Evolutionary conservation across 345 rosid species (phyloP), one percentile per base, ranked within the genome.

Genomic region (Luvunga scandens): DNA sequence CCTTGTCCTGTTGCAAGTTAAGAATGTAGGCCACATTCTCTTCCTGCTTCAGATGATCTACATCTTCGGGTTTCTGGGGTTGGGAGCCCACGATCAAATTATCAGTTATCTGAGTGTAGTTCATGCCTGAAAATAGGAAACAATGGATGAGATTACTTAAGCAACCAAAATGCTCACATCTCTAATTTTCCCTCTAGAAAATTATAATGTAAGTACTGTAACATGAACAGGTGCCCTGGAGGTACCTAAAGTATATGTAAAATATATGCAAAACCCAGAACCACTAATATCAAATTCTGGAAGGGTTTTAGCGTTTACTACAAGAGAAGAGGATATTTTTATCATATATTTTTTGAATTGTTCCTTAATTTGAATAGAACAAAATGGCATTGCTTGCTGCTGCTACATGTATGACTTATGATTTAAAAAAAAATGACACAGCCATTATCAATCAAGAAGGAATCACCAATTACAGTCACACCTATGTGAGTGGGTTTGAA

Each of bases 11-110:
- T 87, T 95, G 98, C 89, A 95, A 83, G 83, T 91, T 95, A 67
- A 95, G 87, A 83, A 95, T 87, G 87, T 90, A 95, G 67, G 97
- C 97, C 81, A 95, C 95, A 48, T 89, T 86, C 87, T 95, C 91
- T 78, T 89, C 85, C 25, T 84, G 71, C 78, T 87, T 95, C 80
- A 92, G 83, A 83, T 92, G 95, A 77, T 88, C 92, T 66, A 95
- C 87, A 66, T 95, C 98, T 84, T 90, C 91, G 0, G 93, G 92
- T 62, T 89, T 93, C 86, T 92, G 98, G 22, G 98, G 98, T 87
- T 93, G 98, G 3, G 95, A 95, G 18, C 97, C 98, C 84, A 93
- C 98, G 2, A 92, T 93, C 86, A 93, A 82, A 82, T 87, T 79
- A 48, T 92, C 89, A 50, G 91, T 89, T 88, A 95, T 88, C 85